These are phyloP conservation scores for Fistulinella cinereoalba DNA, from an alignment of 1,284 basidiomycete genomes.

Conservation along the genomic window DNA sequence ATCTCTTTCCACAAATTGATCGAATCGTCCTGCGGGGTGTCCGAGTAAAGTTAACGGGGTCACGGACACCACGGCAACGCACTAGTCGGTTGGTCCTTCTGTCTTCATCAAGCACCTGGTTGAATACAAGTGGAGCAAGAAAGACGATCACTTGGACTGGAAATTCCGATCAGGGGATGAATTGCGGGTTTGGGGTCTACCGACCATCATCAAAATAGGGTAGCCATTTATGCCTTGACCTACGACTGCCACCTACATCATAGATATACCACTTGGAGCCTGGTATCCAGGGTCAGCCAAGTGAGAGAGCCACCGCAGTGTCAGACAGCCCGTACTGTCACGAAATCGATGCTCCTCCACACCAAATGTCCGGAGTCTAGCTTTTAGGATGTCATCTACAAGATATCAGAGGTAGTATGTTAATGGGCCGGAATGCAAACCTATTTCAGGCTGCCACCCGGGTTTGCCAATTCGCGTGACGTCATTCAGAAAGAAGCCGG, in stretches of 20 bases:
- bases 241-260: constrained; percentile 64
- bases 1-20: constrained; percentile 61
- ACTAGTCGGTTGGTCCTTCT: constrained; percentile 40
- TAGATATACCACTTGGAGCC: constrained; percentile 64
- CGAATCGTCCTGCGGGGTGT: constrained; percentile 52
- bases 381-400: constrained; percentile 61
- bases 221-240: constrained; percentile 58
- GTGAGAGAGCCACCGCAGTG: constrained; percentile 7
- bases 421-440: constrained; percentile 24
- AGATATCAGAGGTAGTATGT: not conserved
- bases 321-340: constrained; percentile 37
- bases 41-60: not conserved
- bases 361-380: constrained; percentile 63
- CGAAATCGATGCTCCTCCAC: constrained; percentile 67
- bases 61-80: not conserved
- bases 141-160: constrained; percentile 48
- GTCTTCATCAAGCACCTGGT: constrained; percentile 49
- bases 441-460: constrained; percentile 57
- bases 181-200: not conserved
- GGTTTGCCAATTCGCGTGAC: constrained; percentile 51
- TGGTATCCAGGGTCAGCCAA: constrained; percentile 21
- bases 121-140: constrained; percentile 49
- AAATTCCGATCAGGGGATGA: constrained; percentile 6
- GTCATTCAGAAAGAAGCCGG: constrained; percentile 72
- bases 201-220: constrained; percentile 63